phyloP scores from a whole-genome alignment of 2,329 filamentous ascomycete species.

The Podosphaera fusca region DNA sequence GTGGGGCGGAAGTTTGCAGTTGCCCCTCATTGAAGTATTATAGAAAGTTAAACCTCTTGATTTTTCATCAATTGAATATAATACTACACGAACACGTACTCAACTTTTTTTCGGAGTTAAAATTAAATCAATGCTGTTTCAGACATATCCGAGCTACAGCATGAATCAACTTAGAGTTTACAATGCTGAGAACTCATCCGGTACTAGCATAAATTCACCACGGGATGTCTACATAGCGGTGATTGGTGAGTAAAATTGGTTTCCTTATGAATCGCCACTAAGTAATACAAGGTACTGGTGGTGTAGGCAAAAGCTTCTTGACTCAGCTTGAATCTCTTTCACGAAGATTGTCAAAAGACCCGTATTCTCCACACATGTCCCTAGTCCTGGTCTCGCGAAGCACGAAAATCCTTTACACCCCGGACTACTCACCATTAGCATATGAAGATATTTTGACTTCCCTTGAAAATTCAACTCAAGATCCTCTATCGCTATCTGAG shows the following conservation, averaged over 20 bases:
- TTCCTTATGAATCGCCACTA: slow-evolving; percentile 5
- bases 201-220: background rate
- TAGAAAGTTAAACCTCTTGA: no score
- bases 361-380: slow-evolving; percentile 26
- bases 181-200: background rate
- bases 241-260: slow-evolving; percentile 18
- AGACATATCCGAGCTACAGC: background rate
- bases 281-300: slow-evolving; percentile 47
- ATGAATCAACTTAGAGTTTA: background rate
- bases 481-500: slow-evolving; percentile 27
- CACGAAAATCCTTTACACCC: slow-evolving; percentile 56
- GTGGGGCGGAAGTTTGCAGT: background rate
- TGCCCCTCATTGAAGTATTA: background rate
- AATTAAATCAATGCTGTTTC: background rate
- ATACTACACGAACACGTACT: no score
- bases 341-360: slow-evolving; percentile 34
- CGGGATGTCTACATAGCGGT: slow-evolving; percentile 20
- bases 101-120: background rate
- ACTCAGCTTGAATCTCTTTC: slow-evolving; percentile 50
- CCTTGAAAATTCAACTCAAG: slow-evolving; percentile 38
- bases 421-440: slow-evolving; percentile 45
- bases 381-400: slow-evolving; percentile 74
- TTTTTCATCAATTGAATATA: no score
- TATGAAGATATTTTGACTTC: slow-evolving; percentile 36
- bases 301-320: slow-evolving; percentile 82